Percentiles rank a stretch among this genome's conserved stretches.
Evolutionary conservation across 495 filamentous ascomycete genomes (phyloP).

Genomic region (Aspergillus homomorphus): DNA sequence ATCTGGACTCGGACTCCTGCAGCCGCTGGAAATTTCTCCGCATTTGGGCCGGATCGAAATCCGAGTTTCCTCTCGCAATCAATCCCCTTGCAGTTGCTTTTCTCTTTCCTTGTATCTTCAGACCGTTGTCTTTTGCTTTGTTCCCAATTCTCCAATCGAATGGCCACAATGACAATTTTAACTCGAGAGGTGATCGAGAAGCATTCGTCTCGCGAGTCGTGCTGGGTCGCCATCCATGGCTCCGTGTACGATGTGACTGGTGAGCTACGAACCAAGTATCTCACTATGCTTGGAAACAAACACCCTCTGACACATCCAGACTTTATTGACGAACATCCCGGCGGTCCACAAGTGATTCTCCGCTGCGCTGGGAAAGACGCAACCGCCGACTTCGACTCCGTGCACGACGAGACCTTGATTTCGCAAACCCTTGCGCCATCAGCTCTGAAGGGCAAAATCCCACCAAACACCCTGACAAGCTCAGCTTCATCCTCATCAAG

Average conservation of each 20-base stretch:
- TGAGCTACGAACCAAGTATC: conserved; percentile 5
- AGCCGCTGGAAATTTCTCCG: conserved; percentile 7
- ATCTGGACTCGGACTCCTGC: not conserved
- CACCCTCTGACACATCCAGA: conserved; percentile 11
- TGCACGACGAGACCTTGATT: conserved; percentile 65
- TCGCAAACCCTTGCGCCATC: conserved; percentile 9
- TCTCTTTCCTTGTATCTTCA: not conserved
- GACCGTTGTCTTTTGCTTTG: not conserved
- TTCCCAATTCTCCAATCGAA: not conserved
- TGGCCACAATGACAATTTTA: conserved; percentile 2
- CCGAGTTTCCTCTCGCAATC: not conserved
- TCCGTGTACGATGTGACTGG: conserved; percentile 78
- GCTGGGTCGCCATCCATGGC: conserved; percentile 78
- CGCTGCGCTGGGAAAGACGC: conserved; percentile 87
- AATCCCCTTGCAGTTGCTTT: not conserved
- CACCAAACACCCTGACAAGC: not conserved
- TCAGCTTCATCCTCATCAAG: not conserved
- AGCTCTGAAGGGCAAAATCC: not conserved
- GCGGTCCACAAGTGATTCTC: conserved; percentile 74
- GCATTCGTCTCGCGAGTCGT: conserved; percentile 65
- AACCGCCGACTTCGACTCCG: conserved; percentile 77
- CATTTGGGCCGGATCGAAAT: conserved; percentile 1
- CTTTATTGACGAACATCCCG: conserved; percentile 63
- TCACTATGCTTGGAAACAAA: not conserved
- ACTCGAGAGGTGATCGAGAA: conserved; percentile 55